These are phyloP conservation scores for Aspergillus caelatus DNA, from an alignment of 2,329 filamentous ascomycete species.

Conservation along the genomic window DNA sequence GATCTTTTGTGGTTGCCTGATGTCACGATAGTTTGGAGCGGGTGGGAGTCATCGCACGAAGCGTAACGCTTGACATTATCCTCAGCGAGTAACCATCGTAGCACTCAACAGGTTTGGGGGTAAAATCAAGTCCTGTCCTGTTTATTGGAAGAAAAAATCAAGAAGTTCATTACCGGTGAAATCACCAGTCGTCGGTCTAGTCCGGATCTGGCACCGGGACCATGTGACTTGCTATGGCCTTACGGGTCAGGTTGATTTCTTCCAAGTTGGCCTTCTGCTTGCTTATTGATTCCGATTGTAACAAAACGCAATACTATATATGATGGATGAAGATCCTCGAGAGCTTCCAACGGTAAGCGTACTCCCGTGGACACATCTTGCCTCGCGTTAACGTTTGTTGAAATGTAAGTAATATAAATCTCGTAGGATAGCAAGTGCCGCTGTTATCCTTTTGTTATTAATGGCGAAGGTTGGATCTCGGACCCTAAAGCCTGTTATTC, in stretches of 20 bases:
- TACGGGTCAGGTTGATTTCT: background rate
- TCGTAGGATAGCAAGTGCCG: background rate
- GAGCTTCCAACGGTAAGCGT: too few relatives aligned
- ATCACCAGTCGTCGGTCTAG: background rate
- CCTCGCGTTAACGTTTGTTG: background rate
- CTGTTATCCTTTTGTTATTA: background rate
- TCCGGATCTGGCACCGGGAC: background rate
- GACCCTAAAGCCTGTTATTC: background rate
- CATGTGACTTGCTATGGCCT: background rate
- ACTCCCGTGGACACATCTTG: too few relatives aligned
- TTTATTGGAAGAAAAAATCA: background rate
- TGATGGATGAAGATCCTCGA: too few relatives aligned
- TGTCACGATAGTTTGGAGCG: background rate
- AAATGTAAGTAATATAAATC: background rate
- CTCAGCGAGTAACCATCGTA: background rate
- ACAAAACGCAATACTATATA: too few relatives aligned
- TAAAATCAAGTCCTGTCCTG: background rate
- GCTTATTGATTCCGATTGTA: too few relatives aligned
- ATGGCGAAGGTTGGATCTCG: background rate
- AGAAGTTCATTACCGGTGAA: background rate
- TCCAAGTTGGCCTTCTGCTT: too few relatives aligned
- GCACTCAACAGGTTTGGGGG: background rate
- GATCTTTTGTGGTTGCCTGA: background rate
- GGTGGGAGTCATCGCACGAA: background rate
- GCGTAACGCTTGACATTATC: background rate